Conservation (phyloP, 106 monocot species). For the Cymbidium sinense region DNA sequence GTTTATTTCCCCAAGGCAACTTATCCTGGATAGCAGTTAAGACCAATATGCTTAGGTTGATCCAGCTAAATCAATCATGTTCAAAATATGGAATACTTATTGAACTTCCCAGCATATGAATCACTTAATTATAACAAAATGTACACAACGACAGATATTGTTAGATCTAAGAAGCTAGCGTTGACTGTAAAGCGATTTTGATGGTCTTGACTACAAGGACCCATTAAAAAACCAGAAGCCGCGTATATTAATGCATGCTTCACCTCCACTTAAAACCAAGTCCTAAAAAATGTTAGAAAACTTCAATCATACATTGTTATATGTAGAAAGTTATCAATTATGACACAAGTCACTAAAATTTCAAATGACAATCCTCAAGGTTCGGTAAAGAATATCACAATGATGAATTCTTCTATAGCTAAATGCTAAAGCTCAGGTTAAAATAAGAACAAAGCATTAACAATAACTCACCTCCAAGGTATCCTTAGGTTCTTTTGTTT, state of each 20-base stretch:
- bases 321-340: not conserved
- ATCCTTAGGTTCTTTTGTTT: conserved; percentile 83
- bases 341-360: not conserved
- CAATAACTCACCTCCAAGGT: conserved; percentile 51
- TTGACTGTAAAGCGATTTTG: not conserved
- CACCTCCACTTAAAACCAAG: not conserved
- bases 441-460: not conserved
- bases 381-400: not conserved
- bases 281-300: not conserved
- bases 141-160: not conserved
- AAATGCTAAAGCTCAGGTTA: not conserved
- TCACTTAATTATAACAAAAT: not conserved
- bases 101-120: not conserved
- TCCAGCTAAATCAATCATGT: not conserved
- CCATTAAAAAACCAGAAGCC: not conserved
- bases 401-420: not conserved
- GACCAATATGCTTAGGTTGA: not conserved
- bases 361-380: not conserved
- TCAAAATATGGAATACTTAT: not conserved
- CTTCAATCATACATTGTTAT: not conserved
- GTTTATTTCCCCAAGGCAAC: not conserved
- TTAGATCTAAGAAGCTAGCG: not conserved
- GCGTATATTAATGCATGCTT: not conserved
- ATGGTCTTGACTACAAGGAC: not conserved
- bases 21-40: not conserved